These are phyloP conservation scores for Thozetella sp. DNA, from an alignment of 495 filamentous ascomycete species.

Conservation along the genomic window DNA sequence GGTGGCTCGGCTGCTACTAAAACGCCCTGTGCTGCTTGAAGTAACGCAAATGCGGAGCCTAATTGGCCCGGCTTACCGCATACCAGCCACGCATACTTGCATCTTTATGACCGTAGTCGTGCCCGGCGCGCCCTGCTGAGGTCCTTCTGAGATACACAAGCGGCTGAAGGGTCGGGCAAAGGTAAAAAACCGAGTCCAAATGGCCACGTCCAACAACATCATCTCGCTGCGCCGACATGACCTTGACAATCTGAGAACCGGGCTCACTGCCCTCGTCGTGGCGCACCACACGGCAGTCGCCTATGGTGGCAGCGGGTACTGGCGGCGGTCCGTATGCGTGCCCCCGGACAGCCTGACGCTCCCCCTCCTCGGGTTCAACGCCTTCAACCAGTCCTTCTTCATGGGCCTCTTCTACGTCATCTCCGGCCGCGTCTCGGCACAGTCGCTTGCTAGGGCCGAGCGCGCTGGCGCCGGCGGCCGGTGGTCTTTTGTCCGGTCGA, in stretches of 20 bases:
- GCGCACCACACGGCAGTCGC: slow-evolving; percentile 7
- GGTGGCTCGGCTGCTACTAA: no score
- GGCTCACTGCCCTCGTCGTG: slow-evolving; percentile 6
- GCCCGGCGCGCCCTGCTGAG: no score
- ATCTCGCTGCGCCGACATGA: slow-evolving; percentile 4
- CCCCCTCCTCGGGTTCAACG: background rate
- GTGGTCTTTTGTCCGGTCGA: slow-evolving; percentile 6
- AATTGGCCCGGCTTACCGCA: no score
- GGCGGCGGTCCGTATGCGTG: slow-evolving; percentile 4
- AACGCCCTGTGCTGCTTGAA: no score
- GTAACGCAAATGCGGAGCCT: no score
- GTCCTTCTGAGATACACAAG: background rate
- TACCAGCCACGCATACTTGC: no score
- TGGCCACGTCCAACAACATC: background rate
- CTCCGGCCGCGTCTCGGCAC: slow-evolving; percentile 10
- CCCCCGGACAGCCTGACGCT: background rate
- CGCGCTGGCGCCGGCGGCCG: background rate
- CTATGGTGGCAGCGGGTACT: slow-evolving; percentile 7
- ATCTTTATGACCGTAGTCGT: no score
- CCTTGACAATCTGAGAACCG: slow-evolving; percentile 12
- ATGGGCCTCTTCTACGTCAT: slow-evolving; percentile 13
- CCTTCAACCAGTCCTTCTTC: slow-evolving; percentile 8
- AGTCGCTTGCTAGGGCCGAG: background rate
- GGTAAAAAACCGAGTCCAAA: background rate
- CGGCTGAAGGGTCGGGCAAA: background rate